Conservation (phyloP, 2,329 filamentous ascomycete genomes). For the Eutypella sp. region DNA sequence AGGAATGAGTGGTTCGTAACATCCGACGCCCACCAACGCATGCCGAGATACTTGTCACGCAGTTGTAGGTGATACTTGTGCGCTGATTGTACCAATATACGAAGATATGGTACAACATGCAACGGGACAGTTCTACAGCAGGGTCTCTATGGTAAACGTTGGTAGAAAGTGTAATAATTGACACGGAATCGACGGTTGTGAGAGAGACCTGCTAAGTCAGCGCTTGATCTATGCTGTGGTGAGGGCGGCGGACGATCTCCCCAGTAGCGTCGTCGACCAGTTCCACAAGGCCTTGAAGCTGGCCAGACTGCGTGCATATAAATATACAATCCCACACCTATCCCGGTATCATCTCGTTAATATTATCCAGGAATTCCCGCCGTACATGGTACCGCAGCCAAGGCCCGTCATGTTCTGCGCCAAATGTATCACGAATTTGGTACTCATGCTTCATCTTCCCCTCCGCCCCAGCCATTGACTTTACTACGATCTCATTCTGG, state of each 20-base stretch:
- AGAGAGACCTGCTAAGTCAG: background rate
- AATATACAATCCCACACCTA: too few relatives aligned
- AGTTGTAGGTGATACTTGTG: background rate
- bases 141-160: background rate
- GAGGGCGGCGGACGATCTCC: background rate
- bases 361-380: too few relatives aligned
- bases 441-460: background rate
- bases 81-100: background rate
- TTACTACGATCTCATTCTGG: background rate
- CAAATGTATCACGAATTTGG: background rate
- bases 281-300: conserved; percentile 1
- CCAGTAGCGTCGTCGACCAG: conserved; percentile 1
- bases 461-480: too few relatives aligned
- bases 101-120: background rate
- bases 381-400: too few relatives aligned
- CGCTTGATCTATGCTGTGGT: background rate
- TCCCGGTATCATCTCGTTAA: too few relatives aligned
- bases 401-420: background rate
- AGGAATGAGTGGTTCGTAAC: too few relatives aligned
- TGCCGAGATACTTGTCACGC: background rate
- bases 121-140: background rate
- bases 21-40: conserved; percentile 1
- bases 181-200: background rate
- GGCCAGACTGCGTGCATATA: too few relatives aligned
- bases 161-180: background rate